These are phyloP conservation scores for Pelargonium citronellum DNA, from an alignment of 441 rosid species.

Conservation along the genomic window DNA sequence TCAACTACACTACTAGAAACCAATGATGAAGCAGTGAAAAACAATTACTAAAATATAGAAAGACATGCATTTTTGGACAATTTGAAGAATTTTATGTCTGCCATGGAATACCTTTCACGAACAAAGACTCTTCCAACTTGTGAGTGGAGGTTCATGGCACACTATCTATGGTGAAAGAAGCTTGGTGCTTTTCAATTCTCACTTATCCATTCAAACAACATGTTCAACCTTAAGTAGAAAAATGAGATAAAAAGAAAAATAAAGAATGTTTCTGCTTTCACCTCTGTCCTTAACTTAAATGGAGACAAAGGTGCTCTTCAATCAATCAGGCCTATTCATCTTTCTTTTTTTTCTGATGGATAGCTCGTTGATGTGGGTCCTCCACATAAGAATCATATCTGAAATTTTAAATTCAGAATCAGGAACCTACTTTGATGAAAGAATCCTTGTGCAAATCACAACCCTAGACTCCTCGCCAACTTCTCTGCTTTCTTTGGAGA, in stretches of 20 bases:
- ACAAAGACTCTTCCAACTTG: constrained; percentile 20
- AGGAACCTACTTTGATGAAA: constrained; percentile 37
- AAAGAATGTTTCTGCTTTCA: constrained; percentile 27
- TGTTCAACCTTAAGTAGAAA: constrained; percentile 16
- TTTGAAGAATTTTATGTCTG: constrained; percentile 32
- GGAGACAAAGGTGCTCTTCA: constrained; percentile 37
- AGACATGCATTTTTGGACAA: neutral
- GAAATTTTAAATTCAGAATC: constrained; percentile 35
- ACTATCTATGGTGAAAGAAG: constrained; percentile 36
- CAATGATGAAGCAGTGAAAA: constrained; percentile 7
- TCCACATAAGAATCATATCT: constrained; percentile 26
- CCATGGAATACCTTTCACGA: constrained; percentile 21
- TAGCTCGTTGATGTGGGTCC: constrained; percentile 26
- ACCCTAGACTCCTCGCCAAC: constrained; percentile 21
- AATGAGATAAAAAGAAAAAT: constrained; percentile 7
- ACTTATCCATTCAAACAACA: constrained; percentile 18
- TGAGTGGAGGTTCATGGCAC: constrained; percentile 42
- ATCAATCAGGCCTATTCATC: constrained; percentile 20
- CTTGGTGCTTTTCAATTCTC: constrained; percentile 25
- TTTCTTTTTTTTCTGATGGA: constrained; percentile 19
- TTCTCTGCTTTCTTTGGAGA: constrained; percentile 17
- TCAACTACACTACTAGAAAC: neutral
- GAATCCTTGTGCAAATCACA: constrained; percentile 31
- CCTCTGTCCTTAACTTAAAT: constrained; percentile 22
- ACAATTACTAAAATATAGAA: neutral